A percentile compares a stretch with the other conserved stretches of the same genome.
These are phyloP conservation scores for Scenedesmus sp. DNA, from an alignment of 163 green algal genomes.

Conservation along the genomic window DNA sequence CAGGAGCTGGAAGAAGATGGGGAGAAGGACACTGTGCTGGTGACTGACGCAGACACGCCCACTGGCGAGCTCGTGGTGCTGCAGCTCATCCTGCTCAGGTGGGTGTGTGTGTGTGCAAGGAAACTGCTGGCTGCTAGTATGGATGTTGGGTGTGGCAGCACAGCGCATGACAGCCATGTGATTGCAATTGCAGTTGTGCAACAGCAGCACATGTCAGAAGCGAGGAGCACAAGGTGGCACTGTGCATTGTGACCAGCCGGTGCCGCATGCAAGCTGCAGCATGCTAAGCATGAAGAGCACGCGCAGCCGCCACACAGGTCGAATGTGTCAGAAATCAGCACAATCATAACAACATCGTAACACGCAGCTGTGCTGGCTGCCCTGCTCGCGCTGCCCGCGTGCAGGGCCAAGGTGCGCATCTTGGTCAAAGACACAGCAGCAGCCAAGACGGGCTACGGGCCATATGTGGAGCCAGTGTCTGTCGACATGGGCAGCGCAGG, in stretches of 20 bases:
- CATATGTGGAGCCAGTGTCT: conserved; percentile 65
- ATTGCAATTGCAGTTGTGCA: neutral
- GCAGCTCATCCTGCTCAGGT: conserved; percentile 81
- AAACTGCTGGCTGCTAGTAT: neutral
- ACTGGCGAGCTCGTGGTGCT: conserved; percentile 74
- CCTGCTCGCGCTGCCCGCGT: neutral
- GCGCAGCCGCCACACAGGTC: too few relatives aligned
- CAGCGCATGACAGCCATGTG: neutral
- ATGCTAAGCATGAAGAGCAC: too few relatives aligned
- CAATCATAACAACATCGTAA: too few relatives aligned
- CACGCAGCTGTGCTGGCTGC: neutral
- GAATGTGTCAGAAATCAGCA: too few relatives aligned
- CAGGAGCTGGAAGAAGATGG: conserved; percentile 17
- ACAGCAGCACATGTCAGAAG: neutral
- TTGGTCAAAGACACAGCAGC: conserved; percentile 59
- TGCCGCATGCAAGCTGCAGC: too few relatives aligned
- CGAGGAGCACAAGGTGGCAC: too few relatives aligned
- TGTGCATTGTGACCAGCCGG: too few relatives aligned
- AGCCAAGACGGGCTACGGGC: conserved; percentile 64
- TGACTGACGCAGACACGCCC: conserved; percentile 72
- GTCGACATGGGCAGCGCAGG: conserved; percentile 48
- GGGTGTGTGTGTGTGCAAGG: neutral
- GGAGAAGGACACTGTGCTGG: conserved; percentile 59
- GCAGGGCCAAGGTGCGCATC: conserved; percentile 62
- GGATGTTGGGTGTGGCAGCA: neutral